Conservation (phyloP, 306 rosid species). For the Glycine latifolia region DNA sequence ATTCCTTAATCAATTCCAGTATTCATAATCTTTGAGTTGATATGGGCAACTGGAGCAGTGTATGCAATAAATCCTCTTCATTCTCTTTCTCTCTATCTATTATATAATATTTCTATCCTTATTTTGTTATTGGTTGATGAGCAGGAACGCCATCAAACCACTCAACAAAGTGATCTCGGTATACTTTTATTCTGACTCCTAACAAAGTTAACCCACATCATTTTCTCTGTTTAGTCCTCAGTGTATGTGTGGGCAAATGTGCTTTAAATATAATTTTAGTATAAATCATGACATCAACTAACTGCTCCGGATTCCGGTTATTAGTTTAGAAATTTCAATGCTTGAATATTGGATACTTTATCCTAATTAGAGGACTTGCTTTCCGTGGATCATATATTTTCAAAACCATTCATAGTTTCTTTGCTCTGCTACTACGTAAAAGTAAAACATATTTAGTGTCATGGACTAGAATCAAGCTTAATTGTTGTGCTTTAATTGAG, state of each 20-base stretch:
- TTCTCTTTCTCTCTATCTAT: background rate
- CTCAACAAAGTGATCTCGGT: slow-evolving; percentile 46
- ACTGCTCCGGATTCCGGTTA: background rate
- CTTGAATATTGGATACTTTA: background rate
- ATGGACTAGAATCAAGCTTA: background rate
- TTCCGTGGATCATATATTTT: background rate
- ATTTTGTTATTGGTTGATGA: slow-evolving; percentile 19
- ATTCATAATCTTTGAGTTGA: slow-evolving; percentile 24
- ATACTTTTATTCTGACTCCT: background rate
- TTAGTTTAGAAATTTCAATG: background rate
- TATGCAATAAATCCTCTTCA: slow-evolving; percentile 36
- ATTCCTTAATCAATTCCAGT: background rate
- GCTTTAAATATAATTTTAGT: background rate
- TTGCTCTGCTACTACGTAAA: background rate
- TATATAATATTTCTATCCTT: background rate
- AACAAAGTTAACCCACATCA: background rate
- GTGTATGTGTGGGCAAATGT: background rate
- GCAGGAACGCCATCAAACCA: slow-evolving; percentile 44
- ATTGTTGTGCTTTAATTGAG: background rate
- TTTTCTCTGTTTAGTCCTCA: slow-evolving; percentile 20
- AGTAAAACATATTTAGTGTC: background rate
- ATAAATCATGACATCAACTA: background rate
- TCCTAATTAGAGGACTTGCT: background rate
- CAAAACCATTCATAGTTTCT: slow-evolving; percentile 11
- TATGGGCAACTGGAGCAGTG: slow-evolving; percentile 51